Evolutionary conservation across 2,329 filamentous ascomycete species (phyloP).

Genomic region (Fusarium foetens): DNA sequence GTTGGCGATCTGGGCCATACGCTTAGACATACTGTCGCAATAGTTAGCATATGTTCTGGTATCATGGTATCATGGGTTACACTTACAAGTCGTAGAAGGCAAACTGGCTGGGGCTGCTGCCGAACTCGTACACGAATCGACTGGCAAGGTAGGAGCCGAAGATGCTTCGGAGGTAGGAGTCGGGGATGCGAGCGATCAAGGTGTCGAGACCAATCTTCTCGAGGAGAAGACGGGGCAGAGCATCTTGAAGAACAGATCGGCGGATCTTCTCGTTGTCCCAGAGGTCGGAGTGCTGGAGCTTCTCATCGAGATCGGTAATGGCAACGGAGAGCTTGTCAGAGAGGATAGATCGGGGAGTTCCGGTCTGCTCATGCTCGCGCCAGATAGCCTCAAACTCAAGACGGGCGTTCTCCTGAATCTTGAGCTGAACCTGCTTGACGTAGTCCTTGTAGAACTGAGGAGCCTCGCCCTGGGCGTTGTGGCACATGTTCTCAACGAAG

Average conservation of each 20-base stretch:
- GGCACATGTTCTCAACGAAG: conserved; percentile 95
- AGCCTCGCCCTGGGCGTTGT: conserved; percentile 74
- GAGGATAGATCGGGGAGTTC: conserved; percentile 82
- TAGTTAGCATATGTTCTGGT: conserved; percentile 46
- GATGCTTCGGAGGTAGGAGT: conserved; percentile 91
- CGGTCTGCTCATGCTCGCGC: conserved; percentile 88
- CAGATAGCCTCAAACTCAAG: conserved; percentile 99
- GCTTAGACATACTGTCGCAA: conserved; percentile 69
- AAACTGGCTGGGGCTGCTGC: conserved; percentile 92
- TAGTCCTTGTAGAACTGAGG: conserved; percentile 95
- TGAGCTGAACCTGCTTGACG: conserved; percentile 89
- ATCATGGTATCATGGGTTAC: neutral
- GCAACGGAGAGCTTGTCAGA: conserved; percentile 91
- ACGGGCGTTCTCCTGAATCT: conserved; percentile 88
- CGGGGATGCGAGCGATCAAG: conserved; percentile 87
- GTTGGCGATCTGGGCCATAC: conserved; percentile 61
- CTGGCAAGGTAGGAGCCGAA: conserved; percentile 96
- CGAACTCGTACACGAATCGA: conserved; percentile 95
- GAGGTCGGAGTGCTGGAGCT: conserved; percentile 90
- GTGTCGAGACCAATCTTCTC: conserved; percentile 92
- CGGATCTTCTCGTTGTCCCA: conserved; percentile 87
- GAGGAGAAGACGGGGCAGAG: conserved; percentile 83
- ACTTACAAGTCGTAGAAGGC: conserved; percentile 98
- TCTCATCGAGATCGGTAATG: conserved; percentile 96
- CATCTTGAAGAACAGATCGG: conserved; percentile 81